Percentiles rank a stretch among this genome's conserved stretches.
These are phyloP conservation scores for Epicoccum nigrum DNA, from an alignment of 2,329 filamentous ascomycete species.

Conservation along the genomic window DNA sequence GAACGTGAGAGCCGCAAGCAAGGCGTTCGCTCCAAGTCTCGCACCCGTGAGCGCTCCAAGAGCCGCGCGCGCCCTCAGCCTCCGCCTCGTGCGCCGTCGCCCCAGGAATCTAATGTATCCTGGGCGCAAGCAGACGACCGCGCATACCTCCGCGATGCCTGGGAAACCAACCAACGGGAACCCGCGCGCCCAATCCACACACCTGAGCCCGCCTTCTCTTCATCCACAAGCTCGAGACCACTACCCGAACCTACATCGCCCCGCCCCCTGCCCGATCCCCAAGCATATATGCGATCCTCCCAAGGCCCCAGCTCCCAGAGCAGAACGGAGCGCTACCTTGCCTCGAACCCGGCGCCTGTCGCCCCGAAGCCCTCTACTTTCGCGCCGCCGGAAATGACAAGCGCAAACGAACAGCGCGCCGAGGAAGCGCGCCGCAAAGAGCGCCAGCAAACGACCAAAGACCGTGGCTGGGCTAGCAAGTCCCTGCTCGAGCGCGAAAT, in stretches of 20 bases:
- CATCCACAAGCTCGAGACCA: constrained; percentile 30
- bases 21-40: constrained; percentile 47
- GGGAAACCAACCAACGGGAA: constrained; percentile 51
- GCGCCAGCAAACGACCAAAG: constrained; percentile 66
- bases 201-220: constrained; percentile 26
- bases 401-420: constrained; percentile 65
- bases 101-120: constrained; percentile 63
- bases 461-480: constrained; percentile 68
- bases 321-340: constrained; percentile 65
- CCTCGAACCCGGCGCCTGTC: constrained; percentile 60
- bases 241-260: constrained; percentile 42
- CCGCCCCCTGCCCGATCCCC: constrained; percentile 42
- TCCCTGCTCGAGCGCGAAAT: constrained; percentile 79
- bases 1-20: constrained; percentile 62
- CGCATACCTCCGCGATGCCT: constrained; percentile 66
- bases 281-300: constrained; percentile 33
- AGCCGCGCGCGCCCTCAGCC: constrained; percentile 43
- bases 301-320: constrained; percentile 23
- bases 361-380: constrained; percentile 50
- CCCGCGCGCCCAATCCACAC: constrained; percentile 38
- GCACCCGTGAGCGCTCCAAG: constrained; percentile 43
- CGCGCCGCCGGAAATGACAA: constrained; percentile 59
- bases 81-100: constrained; percentile 48
- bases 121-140: constrained; percentile 69
- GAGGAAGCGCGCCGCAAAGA: constrained; percentile 67